phyloP scores from a whole-genome alignment of 2,329 filamentous ascomycete genomes.

The Fonsecaea monophora region DNA sequence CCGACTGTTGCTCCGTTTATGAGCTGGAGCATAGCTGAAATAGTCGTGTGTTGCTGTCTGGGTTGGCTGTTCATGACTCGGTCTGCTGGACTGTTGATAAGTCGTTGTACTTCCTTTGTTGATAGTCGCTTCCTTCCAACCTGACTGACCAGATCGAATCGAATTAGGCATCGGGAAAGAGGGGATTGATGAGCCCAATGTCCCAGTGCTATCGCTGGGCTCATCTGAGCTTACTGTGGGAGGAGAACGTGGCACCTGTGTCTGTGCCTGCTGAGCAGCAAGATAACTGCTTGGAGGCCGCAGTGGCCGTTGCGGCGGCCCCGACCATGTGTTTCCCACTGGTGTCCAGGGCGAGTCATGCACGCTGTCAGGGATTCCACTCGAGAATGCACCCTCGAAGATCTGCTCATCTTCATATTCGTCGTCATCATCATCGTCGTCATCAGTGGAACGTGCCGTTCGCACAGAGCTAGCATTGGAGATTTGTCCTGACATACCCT shows the following conservation, averaged over 20 bases:
- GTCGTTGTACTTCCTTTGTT: not conserved
- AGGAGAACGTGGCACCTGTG: slow-evolving; percentile 42
- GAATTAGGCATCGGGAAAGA: slow-evolving; percentile 38
- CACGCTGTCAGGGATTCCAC: slow-evolving; percentile 42
- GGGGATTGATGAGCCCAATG: slow-evolving; percentile 36
- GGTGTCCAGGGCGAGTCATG: slow-evolving; percentile 42
- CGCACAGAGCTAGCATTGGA: slow-evolving; percentile 53
- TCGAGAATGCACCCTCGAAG: slow-evolving; percentile 41
- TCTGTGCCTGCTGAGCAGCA: slow-evolving; percentile 41
- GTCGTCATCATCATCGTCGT: slow-evolving; percentile 45
- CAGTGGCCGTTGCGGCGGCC: slow-evolving; percentile 40
- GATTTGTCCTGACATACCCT: slow-evolving; percentile 53
- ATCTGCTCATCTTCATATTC: slow-evolving; percentile 42
- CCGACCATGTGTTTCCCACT: slow-evolving; percentile 40
- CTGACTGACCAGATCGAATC: slow-evolving; percentile 25
- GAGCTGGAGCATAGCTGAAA: slow-evolving; percentile 23
- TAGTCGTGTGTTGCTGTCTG: slow-evolving; percentile 27
- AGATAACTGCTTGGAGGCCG: slow-evolving; percentile 53
- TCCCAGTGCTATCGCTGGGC: slow-evolving; percentile 27
- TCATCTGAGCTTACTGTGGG: slow-evolving; percentile 29
- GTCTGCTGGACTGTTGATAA: not conserved
- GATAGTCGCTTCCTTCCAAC: slow-evolving; percentile 8
- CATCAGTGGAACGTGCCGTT: slow-evolving; percentile 46
- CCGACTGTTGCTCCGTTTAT: slow-evolving; percentile 18
- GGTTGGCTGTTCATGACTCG: not conserved